Evolutionary conservation across 345 rosid genomes (phyloP).

Genomic region (Rubroshorea leprosula): DNA sequence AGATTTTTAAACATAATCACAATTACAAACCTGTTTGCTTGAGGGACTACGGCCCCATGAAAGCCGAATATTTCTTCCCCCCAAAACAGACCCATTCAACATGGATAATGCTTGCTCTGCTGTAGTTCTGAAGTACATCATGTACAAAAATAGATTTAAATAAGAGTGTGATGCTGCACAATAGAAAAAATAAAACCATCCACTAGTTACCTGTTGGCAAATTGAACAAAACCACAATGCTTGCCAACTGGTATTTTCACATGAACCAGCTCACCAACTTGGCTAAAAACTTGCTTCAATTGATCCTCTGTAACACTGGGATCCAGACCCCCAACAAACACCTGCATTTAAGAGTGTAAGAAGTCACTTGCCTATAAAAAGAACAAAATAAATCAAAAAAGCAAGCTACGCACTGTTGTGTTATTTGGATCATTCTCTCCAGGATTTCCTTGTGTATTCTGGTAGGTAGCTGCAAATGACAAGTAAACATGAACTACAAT

Average conservation of each 20-base stretch:
- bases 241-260: slow-evolving; percentile 94
- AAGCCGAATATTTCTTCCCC: slow-evolving; percentile 81
- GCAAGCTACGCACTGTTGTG: slow-evolving; percentile 77
- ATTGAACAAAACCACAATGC: slow-evolving; percentile 98
- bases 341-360: slow-evolving; percentile 36
- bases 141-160: background rate
- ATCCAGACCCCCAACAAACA: slow-evolving; percentile 92
- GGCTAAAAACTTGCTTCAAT: slow-evolving; percentile 71
- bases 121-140: slow-evolving; percentile 39
- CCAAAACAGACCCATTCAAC: slow-evolving; percentile 77
- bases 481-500: slow-evolving; percentile 27
- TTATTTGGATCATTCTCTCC: slow-evolving; percentile 94
- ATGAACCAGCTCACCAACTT: slow-evolving; percentile 84
- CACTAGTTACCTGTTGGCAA: slow-evolving; percentile 56
- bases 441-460: slow-evolving; percentile 55
- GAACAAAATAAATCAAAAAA: slow-evolving; percentile 8
- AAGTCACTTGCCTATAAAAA: slow-evolving; percentile 17
- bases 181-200: background rate
- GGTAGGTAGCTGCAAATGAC: slow-evolving; percentile 73
- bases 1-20: background rate
- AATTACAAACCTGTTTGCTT: slow-evolving; percentile 67
- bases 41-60: slow-evolving; percentile 98
- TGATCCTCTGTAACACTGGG: slow-evolving; percentile 78
- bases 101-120: slow-evolving; percentile 76
- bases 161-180: background rate